phyloP scores from a whole-genome alignment of 139 green algal genomes.

The Diplosphaera chodatii region DNA sequence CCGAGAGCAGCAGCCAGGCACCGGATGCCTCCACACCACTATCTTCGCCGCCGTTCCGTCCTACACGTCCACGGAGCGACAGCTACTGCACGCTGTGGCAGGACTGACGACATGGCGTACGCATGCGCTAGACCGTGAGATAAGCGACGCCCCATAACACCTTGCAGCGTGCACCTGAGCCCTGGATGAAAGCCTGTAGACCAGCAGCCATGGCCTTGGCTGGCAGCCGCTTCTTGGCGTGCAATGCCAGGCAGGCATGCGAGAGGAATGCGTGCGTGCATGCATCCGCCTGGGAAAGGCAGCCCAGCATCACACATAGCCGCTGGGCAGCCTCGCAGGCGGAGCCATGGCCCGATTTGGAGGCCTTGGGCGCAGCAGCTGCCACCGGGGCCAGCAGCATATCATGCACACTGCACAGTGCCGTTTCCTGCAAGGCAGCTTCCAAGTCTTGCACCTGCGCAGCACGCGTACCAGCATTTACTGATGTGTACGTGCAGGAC shows the following conservation, averaged over 20 bases:
- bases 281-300: conserved; percentile 27
- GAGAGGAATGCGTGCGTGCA: conserved; percentile 32
- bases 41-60: no score
- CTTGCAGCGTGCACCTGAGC: neutral
- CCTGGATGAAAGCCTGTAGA: conserved; percentile 24
- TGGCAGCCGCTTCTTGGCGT: conserved; percentile 15
- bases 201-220: conserved; percentile 12
- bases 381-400: conserved; percentile 37
- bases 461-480: no score
- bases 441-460: conserved; percentile 17
- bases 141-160: no score
- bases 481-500: no score
- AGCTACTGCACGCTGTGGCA: no score
- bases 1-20: conserved; percentile 54
- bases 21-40: conserved; percentile 32
- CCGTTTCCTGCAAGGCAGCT: conserved; percentile 30
- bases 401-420: conserved; percentile 35
- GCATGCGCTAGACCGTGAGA: no score
- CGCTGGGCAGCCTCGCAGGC: conserved; percentile 2
- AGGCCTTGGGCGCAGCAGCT: conserved; percentile 5
- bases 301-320: conserved; percentile 45
- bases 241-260: conserved; percentile 10
- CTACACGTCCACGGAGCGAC: no score
- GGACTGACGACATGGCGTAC: no score
- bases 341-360: neutral